A percentile compares a stretch with the other conserved stretches of the same genome.
Evolutionary conservation across 2,329 filamentous ascomycete species (phyloP).

Genomic region (Ustilaginoidea virens): DNA sequence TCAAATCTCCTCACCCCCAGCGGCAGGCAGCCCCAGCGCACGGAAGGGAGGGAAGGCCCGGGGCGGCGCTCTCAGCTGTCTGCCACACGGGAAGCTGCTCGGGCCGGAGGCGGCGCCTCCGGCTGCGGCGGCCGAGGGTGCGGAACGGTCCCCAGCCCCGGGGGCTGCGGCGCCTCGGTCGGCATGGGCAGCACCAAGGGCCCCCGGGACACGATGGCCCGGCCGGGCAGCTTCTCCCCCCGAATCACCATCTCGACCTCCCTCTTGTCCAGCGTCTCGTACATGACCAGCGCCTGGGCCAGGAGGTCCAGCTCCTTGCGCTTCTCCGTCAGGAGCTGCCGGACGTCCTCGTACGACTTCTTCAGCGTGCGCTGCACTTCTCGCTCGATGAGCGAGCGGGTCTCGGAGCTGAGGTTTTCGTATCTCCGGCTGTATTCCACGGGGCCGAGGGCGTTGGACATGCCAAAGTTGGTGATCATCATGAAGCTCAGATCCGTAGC

Average conservation of each 20-base stretch:
- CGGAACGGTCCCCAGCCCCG: conserved; percentile 18
- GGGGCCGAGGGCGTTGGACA: conserved; percentile 77
- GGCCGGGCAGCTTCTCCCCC: conserved; percentile 65
- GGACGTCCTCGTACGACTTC: conserved; percentile 63
- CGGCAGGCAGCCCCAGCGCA: too few relatives aligned
- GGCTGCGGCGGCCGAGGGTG: conserved; percentile 17
- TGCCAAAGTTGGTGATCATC: conserved; percentile 81
- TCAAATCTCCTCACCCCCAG: too few relatives aligned
- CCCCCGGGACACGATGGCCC: conserved; percentile 40
- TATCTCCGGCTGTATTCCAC: conserved; percentile 78
- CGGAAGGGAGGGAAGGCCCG: too few relatives aligned
- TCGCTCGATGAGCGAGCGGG: conserved; percentile 69
- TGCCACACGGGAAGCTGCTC: conserved; percentile 13
- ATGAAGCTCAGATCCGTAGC: conserved; percentile 73
- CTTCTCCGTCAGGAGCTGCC: conserved; percentile 54
- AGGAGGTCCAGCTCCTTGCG: conserved; percentile 76
- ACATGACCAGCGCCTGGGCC: conserved; percentile 80
- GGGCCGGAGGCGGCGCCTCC: conserved; percentile 17
- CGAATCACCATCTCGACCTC: conserved; percentile 85
- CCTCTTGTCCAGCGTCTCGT: conserved; percentile 77
- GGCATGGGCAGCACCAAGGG: conserved; percentile 24
- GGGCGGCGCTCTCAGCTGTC: too few relatives aligned
- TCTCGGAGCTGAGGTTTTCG: conserved; percentile 67
- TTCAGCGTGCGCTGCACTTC: conserved; percentile 79
- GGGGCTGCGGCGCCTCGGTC: conserved; percentile 17